Evolutionary conservation across 768 basidiomycete genomes (phyloP).

Genomic region (Chalciporus sphaerocephalus): DNA sequence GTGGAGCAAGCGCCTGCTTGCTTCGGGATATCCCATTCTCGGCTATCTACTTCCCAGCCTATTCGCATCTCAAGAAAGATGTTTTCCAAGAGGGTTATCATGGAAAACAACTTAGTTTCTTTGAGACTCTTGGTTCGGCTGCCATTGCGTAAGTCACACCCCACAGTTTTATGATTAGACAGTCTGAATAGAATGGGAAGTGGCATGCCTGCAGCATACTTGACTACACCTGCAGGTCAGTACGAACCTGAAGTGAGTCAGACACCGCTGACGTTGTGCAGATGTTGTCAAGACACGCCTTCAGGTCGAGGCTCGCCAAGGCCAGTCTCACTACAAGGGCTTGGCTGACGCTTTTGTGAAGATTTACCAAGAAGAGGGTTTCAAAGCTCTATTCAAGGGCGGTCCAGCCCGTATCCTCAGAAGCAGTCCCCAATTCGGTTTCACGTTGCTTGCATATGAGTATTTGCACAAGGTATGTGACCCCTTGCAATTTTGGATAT

Average conservation of each 20-base stretch:
- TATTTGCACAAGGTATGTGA: constrained; percentile 58
- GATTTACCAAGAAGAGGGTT: constrained; percentile 89
- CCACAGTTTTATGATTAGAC: constrained; percentile 12
- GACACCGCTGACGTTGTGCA: constrained; percentile 29
- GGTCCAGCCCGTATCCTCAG: constrained; percentile 84
- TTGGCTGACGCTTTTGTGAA: constrained; percentile 83
- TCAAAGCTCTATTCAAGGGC: constrained; percentile 86
- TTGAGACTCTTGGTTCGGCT: constrained; percentile 82
- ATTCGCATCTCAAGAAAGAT: constrained; percentile 88
- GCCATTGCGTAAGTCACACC: constrained; percentile 65
- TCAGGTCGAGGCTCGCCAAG: constrained; percentile 88
- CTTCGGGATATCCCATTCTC: constrained; percentile 97
- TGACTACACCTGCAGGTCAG: constrained; percentile 86
- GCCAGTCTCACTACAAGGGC: constrained; percentile 90
- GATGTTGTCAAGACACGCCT: constrained; percentile 98
- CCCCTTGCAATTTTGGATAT: background rate
- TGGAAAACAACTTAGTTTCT: constrained; percentile 86
- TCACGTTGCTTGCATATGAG: constrained; percentile 81
- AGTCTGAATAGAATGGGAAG: constrained; percentile 43
- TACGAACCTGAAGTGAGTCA: constrained; percentile 8
- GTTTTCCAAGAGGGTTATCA: constrained; percentile 94
- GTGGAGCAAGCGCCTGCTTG: constrained; percentile 88
- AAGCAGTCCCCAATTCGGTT: constrained; percentile 92
- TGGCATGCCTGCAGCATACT: constrained; percentile 96
- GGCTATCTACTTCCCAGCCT: constrained; percentile 86